Conservation (phyloP, 1,139 yeast species). For the Blastobotrys persicus region DNA sequence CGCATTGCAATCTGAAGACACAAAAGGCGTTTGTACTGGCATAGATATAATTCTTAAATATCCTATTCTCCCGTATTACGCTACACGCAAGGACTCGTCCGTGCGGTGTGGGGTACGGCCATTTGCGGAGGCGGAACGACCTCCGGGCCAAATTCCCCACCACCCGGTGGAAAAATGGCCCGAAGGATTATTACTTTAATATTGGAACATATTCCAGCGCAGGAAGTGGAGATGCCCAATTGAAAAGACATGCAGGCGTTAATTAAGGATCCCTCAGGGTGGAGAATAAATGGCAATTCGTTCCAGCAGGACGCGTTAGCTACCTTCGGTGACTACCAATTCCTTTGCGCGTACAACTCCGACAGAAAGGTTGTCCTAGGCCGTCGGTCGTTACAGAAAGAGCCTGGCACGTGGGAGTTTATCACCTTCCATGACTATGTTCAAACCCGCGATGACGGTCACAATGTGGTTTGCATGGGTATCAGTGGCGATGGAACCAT, state of each 20-base stretch:
- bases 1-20: neutral
- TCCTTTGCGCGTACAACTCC: slow-evolving; percentile 9
- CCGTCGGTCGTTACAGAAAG: neutral
- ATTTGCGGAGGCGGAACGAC: no score
- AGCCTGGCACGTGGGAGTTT: slow-evolving; percentile 4
- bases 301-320: slow-evolving; percentile 16
- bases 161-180: neutral
- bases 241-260: neutral
- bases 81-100: no score
- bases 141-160: no score
- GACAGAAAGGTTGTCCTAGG: slow-evolving; percentile 9
- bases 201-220: neutral
- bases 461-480: slow-evolving; percentile 26
- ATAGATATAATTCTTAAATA: neutral
- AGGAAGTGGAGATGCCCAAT: neutral
- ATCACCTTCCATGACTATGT: slow-evolving; percentile 20
- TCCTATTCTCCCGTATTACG: neutral
- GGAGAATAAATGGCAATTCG: slow-evolving; percentile 10
- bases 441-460: slow-evolving; percentile 27
- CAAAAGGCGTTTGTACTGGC: neutral
- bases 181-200: neutral
- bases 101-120: neutral
- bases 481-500: slow-evolving; percentile 28
- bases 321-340: slow-evolving; percentile 11
- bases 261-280: neutral